These are phyloP conservation scores for Komagataella mondaviorum DNA, from an alignment of 805 yeast species.

Conservation along the genomic window DNA sequence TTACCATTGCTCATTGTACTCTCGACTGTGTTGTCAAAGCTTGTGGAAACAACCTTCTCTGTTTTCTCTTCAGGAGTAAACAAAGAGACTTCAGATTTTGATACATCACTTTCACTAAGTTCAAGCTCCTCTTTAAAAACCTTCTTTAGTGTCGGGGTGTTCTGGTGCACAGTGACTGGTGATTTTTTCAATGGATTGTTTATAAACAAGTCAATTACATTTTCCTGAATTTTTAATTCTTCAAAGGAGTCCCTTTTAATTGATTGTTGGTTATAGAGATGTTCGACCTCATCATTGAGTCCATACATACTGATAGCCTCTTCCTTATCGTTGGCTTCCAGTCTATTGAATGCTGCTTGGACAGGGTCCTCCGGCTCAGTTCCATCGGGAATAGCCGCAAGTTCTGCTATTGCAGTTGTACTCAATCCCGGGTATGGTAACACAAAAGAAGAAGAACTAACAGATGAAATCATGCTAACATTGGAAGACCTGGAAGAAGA, in stretches of 20 bases:
- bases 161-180: not conserved
- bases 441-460: constrained; percentile 14
- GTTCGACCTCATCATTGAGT: constrained; percentile 13
- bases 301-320: constrained; percentile 9
- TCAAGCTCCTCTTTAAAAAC: not conserved
- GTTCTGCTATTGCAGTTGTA: constrained; percentile 51
- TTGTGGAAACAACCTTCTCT: not conserved
- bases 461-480: constrained; percentile 9
- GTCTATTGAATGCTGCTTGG: constrained; percentile 56
- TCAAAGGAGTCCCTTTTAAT: constrained; percentile 8
- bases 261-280: not conserved
- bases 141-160: not conserved
- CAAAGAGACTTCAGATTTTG: not conserved
- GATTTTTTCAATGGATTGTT: not conserved
- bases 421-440: constrained; percentile 34
- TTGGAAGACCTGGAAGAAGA: not conserved
- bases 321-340: constrained; percentile 26
- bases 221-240: constrained; percentile 17
- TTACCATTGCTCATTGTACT: constrained; percentile 28
- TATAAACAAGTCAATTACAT: constrained; percentile 20
- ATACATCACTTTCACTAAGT: not conserved
- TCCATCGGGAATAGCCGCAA: constrained; percentile 81
- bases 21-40: constrained; percentile 15
- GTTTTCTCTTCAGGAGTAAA: not conserved
- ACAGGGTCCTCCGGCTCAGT: constrained; percentile 58